Conservation (phyloP, 2,329 filamentous ascomycete genomes). For the Didymella keratinophila region DNA sequence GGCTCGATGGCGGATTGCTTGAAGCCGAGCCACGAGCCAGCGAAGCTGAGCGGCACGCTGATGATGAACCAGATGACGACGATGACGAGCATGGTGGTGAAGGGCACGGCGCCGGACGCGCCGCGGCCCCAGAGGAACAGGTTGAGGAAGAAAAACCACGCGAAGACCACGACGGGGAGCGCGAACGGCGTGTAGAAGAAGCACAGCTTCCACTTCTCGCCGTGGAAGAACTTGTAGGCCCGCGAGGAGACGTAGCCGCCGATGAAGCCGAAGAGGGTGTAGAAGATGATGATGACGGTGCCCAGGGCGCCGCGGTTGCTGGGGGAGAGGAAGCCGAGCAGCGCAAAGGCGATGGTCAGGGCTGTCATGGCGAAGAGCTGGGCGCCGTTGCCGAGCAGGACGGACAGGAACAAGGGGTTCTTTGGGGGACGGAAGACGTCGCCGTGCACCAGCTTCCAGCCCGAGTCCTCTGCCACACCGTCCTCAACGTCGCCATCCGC, state of each 20-base stretch:
- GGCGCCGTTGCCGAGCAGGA: slow-evolving; percentile 90
- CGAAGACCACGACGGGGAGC: slow-evolving; percentile 86
- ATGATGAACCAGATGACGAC: slow-evolving; percentile 97
- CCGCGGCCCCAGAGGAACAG: slow-evolving; percentile 94
- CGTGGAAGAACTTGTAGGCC: slow-evolving; percentile 92
- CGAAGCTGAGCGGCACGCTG: slow-evolving; percentile 87
- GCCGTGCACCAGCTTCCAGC: slow-evolving; percentile 97
- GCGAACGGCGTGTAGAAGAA: slow-evolving; percentile 87
- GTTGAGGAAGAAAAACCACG: slow-evolving; percentile 90
- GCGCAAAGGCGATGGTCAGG: slow-evolving; percentile 88
- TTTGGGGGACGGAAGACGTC: slow-evolving; percentile 93
- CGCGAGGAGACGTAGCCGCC: slow-evolving; percentile 89
- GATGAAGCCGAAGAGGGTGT: slow-evolving; percentile 90
- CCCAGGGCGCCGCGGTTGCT: slow-evolving; percentile 94
- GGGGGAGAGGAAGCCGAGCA: slow-evolving; percentile 92
- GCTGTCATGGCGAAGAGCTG: slow-evolving; percentile 98
- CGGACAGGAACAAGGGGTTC: slow-evolving; percentile 81
- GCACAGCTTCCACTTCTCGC: slow-evolving; percentile 93
- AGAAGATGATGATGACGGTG: slow-evolving; percentile 91
- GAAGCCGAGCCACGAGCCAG: slow-evolving; percentile 93
- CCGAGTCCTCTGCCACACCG: slow-evolving; percentile 95
- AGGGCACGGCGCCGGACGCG: slow-evolving; percentile 92
- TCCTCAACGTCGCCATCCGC: slow-evolving; percentile 81
- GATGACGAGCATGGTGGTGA: slow-evolving; percentile 95
- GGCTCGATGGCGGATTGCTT: slow-evolving; percentile 72